Evolutionary conservation across 2,329 filamentous ascomycete genomes (phyloP), one percentile per base, ranked within the genome.

Genomic region (Penicillium concentricum): DNA sequence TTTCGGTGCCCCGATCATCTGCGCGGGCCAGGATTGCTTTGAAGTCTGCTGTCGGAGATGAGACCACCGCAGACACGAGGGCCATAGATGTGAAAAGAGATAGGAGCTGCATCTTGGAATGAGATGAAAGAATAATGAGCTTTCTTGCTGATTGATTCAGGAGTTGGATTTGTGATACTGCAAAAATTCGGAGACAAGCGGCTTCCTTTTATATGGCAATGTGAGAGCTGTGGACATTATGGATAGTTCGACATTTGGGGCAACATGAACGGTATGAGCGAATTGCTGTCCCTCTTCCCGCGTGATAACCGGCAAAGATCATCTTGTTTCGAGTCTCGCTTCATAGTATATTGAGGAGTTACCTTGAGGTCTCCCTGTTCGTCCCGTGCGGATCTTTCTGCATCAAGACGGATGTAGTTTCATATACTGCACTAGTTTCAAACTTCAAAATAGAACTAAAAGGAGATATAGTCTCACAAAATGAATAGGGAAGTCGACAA

Each of bases 1-100:
- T 62, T 13, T 67, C 49, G 16, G 44, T 61, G n/a, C 66, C 66
- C 8, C 65, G 61, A 28, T 64, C 59, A 22, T 46, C 43, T 46
- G 51, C 59, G 22, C 58, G 47, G 26, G 53, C 18, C 7, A 15
- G 35, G 20, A 55, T 24, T 12, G 9, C 1, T 13, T 39, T 47
- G 35, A 26, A n/a, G 26, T 16, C 37, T 39, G 47, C n/a, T 37
- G 28, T 52, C 12, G 54, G 44, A 20, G 45, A 57, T 0, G 55
- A 60, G 16, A 54, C 12, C 12, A 56, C 48, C 4, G 43, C 45
- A 39, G 47, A 45, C 20, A 34, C 18, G 9, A 51, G 38, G 15
- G 48, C 48, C 28, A 51, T 16, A 10, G 48, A 32, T 8, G 38
- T 26, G 5, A 42, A 42, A 6, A 51, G 3, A 35, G 48, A 51